Conservation (phyloP, 352 stramenopile genomes). For the Phytophthora citrophthora region DNA sequence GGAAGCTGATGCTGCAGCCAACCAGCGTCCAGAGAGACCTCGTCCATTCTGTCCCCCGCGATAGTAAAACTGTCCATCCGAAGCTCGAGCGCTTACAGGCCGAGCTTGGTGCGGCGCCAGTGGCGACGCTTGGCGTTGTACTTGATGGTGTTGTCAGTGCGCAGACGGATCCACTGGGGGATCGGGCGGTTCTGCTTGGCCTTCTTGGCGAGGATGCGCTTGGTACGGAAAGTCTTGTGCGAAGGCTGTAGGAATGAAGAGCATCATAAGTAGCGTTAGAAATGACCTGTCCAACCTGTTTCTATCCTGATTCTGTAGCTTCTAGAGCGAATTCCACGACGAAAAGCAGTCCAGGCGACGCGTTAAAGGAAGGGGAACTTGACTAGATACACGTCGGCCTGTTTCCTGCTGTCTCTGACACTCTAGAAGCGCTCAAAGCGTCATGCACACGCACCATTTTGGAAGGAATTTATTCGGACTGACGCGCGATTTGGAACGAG, state of each 20-base stretch:
- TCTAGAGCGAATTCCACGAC: constrained; percentile 1
- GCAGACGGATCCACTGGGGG: constrained; percentile 99
- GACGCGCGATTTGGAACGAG: constrained; percentile 22
- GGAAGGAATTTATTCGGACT: constrained; percentile 51
- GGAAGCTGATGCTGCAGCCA: background rate
- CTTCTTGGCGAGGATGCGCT: constrained; percentile 99
- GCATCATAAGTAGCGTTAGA: background rate
- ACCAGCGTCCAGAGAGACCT: constrained; percentile 22
- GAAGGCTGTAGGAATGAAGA: constrained; percentile 86
- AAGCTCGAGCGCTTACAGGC: constrained; percentile 93
- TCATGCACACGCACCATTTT: constrained; percentile 41
- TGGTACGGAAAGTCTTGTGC: constrained; percentile 99
- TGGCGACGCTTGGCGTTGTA: constrained; percentile 99
- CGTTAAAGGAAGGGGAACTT: background rate
- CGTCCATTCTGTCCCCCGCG: constrained; percentile 23
- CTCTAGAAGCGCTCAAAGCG: constrained; percentile 2
- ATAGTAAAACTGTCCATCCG: constrained; percentile 30
- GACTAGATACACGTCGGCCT: background rate
- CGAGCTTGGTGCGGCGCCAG: constrained; percentile 99
- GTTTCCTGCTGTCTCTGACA: background rate
- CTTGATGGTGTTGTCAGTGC: constrained; percentile 99
- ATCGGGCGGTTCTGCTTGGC: constrained; percentile 99
- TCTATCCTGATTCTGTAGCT: background rate
- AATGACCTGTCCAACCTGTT: background rate
- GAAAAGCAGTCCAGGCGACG: constrained; percentile 6